Percentiles rank a stretch among this genome's conserved stretches.
Conservation (phyloP, 2,329 filamentous ascomycete genomes). For the Colletotrichum nymphaeae region DNA sequence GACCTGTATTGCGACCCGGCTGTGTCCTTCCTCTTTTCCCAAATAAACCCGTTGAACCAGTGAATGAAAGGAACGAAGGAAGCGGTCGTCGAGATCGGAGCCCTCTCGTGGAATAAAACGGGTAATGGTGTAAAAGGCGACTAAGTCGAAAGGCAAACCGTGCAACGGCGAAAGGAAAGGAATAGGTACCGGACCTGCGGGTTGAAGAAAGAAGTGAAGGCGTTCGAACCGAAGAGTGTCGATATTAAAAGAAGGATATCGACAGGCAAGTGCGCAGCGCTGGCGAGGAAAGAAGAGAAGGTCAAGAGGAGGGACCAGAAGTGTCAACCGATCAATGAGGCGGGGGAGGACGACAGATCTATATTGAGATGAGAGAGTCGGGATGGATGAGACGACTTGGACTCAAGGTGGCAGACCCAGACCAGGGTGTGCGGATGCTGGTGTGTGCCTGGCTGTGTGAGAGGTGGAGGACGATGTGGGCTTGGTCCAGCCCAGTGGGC, state of each 20-base stretch:
- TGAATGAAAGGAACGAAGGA: constrained; percentile 37
- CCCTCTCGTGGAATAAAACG: constrained; percentile 35
- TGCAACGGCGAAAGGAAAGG: constrained; percentile 41
- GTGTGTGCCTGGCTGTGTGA: neutral
- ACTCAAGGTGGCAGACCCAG: constrained; percentile 29
- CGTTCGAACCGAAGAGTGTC: constrained; percentile 47
- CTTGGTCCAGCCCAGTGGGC: constrained; percentile 50
- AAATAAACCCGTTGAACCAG: constrained; percentile 24
- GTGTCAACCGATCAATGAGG: constrained; percentile 22
- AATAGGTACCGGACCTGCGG: constrained; percentile 67
- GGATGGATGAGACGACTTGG: constrained; percentile 29
- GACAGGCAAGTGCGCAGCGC: constrained; percentile 64
- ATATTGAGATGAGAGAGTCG: constrained; percentile 48
- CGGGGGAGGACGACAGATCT: constrained; percentile 43
- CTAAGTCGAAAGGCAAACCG: constrained; percentile 38
- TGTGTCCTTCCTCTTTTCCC: constrained; percentile 24
- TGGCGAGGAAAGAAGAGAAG: constrained; percentile 49
- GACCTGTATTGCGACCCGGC: neutral
- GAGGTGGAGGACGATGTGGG: constrained; percentile 22
- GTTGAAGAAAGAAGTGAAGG: constrained; percentile 40
- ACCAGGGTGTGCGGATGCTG: neutral
- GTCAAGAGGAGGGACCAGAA: constrained; percentile 43
- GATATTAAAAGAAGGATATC: constrained; percentile 65
- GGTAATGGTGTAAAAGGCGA: constrained; percentile 35
- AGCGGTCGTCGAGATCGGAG: constrained; percentile 36